A percentile compares a stretch with the other conserved stretches of the same genome.
phyloP scores from a whole-genome alignment of 768 basidiomycete species.

The Kwoniella dendrophila region DNA sequence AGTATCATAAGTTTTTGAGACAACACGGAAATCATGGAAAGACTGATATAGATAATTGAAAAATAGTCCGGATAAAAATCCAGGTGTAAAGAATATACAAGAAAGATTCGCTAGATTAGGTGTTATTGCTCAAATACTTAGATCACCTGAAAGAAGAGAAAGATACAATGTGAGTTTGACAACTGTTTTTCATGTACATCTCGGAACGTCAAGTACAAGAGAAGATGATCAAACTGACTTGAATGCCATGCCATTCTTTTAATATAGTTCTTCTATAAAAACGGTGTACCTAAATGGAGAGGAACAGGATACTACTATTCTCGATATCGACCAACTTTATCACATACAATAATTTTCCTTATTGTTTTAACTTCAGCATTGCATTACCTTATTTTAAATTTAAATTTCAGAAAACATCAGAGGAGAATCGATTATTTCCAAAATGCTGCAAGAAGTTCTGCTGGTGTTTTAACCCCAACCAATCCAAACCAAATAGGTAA shows the following conservation, averaged over 20 bases:
- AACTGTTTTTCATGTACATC: neutral
- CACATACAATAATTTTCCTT: constrained; percentile 77
- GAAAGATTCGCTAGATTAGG: constrained; percentile 92
- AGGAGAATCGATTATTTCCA: constrained; percentile 63
- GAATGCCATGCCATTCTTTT: neutral
- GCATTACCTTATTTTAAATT: constrained; percentile 75
- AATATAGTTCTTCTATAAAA: constrained; percentile 76
- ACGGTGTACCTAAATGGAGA: constrained; percentile 94
- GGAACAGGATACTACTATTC: constrained; percentile 97
- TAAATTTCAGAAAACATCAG: constrained; percentile 76
- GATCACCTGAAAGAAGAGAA: constrained; percentile 72
- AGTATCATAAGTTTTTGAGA: neutral
- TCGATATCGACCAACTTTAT: constrained; percentile 89
- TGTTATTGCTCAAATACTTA: constrained; percentile 77
- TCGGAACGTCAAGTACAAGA: neutral
- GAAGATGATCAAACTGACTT: constrained; percentile 1
- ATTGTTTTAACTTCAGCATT: constrained; percentile 72
- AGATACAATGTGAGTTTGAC: constrained; percentile 62
- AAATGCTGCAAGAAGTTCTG: constrained; percentile 29
- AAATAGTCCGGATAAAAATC: constrained; percentile 91
- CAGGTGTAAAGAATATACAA: constrained; percentile 73
- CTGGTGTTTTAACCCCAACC: constrained; percentile 20
- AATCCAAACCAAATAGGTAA: constrained; percentile 13
- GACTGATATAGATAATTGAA: neutral
- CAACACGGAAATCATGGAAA: neutral